phyloP scores from a whole-genome alignment of 2,329 filamentous ascomycete genomes.

The Colletotrichum limetticola region DNA sequence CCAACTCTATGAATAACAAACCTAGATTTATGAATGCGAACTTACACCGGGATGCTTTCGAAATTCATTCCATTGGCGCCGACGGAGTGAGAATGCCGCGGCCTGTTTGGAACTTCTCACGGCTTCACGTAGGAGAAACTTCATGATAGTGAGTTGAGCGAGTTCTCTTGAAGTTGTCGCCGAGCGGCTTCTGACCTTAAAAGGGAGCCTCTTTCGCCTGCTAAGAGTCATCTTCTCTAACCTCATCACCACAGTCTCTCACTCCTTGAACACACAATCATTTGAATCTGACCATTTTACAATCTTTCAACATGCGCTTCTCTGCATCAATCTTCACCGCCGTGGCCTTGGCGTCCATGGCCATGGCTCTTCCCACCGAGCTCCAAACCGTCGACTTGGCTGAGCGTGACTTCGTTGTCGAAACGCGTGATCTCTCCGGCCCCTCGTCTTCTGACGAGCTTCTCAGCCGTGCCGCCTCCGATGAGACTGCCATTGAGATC shows the following conservation, averaged over 20 bases:
- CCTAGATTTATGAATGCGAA: background rate
- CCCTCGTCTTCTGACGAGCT: background rate
- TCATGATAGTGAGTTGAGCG: background rate
- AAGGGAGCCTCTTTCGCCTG: background rate
- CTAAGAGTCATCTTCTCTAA: background rate
- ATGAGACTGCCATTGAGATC: background rate
- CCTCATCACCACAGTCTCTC: background rate
- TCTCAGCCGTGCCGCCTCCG: background rate
- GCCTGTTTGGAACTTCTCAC: background rate
- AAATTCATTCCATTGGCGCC: background rate
- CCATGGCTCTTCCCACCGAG: background rate
- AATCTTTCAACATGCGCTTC: background rate
- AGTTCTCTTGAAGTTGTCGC: background rate
- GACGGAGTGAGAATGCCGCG: background rate
- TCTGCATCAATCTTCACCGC: background rate
- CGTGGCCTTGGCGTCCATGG: background rate
- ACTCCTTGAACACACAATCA: background rate
- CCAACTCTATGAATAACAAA: background rate
- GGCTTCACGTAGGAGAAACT: background rate
- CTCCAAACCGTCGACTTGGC: background rate
- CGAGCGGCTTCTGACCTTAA: background rate
- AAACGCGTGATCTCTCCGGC: background rate
- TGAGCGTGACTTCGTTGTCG: background rate
- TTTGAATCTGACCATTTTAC: background rate
- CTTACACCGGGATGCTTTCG: background rate